These are phyloP conservation scores for Lipomyces kockii DNA, from an alignment of 805 yeast species.

Conservation along the genomic window DNA sequence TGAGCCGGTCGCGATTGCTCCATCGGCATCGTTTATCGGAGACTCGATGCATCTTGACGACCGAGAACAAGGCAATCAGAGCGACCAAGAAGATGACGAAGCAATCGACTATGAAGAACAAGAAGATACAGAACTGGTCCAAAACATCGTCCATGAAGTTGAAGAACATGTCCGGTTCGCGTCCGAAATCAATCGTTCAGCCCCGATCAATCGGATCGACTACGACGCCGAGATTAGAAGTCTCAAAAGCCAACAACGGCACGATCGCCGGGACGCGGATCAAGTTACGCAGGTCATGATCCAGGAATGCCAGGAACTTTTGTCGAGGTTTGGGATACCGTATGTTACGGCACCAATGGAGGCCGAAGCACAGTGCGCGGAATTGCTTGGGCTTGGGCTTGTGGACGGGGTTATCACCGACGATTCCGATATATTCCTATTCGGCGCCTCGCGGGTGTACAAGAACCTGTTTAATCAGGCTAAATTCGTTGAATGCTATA, in stretches of 20 bases:
- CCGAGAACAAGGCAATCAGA: constrained; percentile 8
- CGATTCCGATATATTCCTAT: constrained; percentile 94
- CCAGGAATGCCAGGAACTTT: constrained; percentile 84
- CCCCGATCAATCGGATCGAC: constrained; percentile 21
- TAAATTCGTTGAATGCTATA: constrained; percentile 86
- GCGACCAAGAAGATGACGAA: constrained; percentile 36
- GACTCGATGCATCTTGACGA: neutral
- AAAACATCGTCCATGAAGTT: constrained; percentile 71
- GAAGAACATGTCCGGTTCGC: constrained; percentile 71
- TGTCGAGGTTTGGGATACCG: constrained; percentile 90
- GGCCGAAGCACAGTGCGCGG: constrained; percentile 98
- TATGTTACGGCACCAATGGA: constrained; percentile 97
- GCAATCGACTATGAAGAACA: constrained; percentile 52
- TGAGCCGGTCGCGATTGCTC: neutral
- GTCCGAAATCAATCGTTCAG: constrained; percentile 32
- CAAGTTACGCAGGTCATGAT: constrained; percentile 88
- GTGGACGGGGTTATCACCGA: constrained; percentile 97
- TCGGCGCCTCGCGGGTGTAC: constrained; percentile 82
- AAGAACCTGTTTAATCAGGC: constrained; percentile 94
- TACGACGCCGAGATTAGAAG: constrained; percentile 45
- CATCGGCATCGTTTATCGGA: neutral
- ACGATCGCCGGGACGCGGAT: constrained; percentile 84
- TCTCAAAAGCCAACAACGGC: constrained; percentile 64
- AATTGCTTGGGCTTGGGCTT: constrained; percentile 63
- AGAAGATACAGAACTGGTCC: constrained; percentile 71